Evolutionary conservation across 2,329 filamentous ascomycete species (phyloP).

Genomic region (Cercospora sojina): DNA sequence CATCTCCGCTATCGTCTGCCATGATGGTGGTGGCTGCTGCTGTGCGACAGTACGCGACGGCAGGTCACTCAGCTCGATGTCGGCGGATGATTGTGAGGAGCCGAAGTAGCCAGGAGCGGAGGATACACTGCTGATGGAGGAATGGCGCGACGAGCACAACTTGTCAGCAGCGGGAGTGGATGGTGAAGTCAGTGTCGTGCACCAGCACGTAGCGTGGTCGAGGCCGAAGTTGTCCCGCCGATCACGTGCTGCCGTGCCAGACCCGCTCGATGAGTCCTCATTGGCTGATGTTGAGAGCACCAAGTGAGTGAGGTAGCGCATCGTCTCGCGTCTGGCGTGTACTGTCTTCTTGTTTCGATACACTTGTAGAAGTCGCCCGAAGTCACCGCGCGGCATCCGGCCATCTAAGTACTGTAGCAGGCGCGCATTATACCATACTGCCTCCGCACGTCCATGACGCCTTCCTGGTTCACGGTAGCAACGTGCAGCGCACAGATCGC

Average conservation of each 20-base stretch:
- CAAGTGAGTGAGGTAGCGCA: neutral
- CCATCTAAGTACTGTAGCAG: neutral
- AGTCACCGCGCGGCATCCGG: neutral
- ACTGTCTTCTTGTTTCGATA: neutral
- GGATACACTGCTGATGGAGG: neutral
- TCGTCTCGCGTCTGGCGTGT: neutral
- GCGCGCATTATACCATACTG: neutral
- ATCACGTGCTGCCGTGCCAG: neutral
- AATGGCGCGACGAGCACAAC: neutral
- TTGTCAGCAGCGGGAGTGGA: conserved; percentile 5
- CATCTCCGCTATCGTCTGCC: conserved; percentile 20
- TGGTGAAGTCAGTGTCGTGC: conserved; percentile 22
- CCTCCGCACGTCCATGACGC: neutral
- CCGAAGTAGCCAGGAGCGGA: neutral
- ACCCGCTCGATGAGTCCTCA: neutral
- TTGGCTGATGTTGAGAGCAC: neutral
- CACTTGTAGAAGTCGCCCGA: neutral
- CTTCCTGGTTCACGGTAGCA: neutral
- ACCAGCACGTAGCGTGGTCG: conserved; percentile 26
- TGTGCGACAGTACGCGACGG: conserved; percentile 19
- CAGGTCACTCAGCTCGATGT: conserved; percentile 23
- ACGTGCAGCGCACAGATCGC: neutral
- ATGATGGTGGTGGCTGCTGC: conserved; percentile 18
- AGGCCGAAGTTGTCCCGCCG: conserved; percentile 21
- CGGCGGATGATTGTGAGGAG: neutral